A percentile compares a stretch with the other conserved stretches of the same genome.
phyloP scores from a whole-genome alignment of 2,329 filamentous ascomycete species.

The Hymenoscyphus repandus region DNA sequence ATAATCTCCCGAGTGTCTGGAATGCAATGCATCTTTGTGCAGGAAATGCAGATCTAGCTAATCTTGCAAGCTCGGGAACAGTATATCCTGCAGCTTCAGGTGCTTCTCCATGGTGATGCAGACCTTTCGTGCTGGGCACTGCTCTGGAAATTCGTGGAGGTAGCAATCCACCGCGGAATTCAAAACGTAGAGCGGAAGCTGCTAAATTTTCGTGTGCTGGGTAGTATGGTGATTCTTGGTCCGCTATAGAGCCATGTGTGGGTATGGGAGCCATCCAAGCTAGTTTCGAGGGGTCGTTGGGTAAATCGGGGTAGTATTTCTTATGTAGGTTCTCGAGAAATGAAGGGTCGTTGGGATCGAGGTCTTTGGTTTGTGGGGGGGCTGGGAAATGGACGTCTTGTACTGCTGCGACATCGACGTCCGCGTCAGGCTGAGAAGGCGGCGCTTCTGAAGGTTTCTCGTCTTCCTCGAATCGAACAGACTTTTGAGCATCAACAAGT shows the following conservation, averaged over 20 bases:
- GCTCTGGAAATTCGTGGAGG: constrained; percentile 68
- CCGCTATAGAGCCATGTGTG: constrained; percentile 57
- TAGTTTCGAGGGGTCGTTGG: constrained; percentile 77
- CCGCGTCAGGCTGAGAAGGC: constrained; percentile 26
- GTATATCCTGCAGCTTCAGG: constrained; percentile 95
- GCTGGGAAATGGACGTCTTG: constrained; percentile 36
- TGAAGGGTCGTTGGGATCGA: constrained; percentile 76
- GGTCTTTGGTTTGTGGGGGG: constrained; percentile 53
- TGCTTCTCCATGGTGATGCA: constrained; percentile 91
- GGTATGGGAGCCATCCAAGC: constrained; percentile 83
- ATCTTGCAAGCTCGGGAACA: constrained; percentile 73
- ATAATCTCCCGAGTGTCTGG: constrained; percentile 79
- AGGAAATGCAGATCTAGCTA: constrained; percentile 76
- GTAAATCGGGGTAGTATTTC: constrained; percentile 89
- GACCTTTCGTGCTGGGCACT: constrained; percentile 70
- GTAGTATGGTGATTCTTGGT: constrained; percentile 74
- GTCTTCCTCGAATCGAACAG: constrained; percentile 33
- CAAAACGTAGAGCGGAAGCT: constrained; percentile 77
- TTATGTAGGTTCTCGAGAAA: constrained; percentile 81
- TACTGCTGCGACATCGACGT: constrained; percentile 55
- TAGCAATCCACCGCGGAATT: constrained; percentile 76
- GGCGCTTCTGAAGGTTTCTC: constrained; percentile 36
- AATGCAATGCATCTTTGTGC: constrained; percentile 88
- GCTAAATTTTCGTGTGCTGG: constrained; percentile 68
- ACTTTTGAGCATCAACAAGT: constrained; percentile 38